Evolutionary conservation across 257 asterid genomes (phyloP), one percentile per base, ranked within the genome.

Genomic region (Cynanchum wilfordii): DNA sequence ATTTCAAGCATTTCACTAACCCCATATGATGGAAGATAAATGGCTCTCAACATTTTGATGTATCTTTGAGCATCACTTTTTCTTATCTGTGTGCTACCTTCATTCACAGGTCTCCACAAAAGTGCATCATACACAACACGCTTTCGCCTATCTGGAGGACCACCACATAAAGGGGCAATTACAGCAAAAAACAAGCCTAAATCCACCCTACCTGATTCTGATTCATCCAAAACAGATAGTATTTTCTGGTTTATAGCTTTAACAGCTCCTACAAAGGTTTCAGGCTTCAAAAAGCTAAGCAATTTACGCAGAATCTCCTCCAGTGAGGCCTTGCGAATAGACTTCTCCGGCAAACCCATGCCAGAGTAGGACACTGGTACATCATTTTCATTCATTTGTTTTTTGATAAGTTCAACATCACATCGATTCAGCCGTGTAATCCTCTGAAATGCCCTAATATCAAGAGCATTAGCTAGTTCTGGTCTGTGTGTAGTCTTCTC

Each of bases 171-270:
- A 24, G 99, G 99, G 45, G 96, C 91, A 69, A 92, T 75, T 68
- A 95, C 76, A 11, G 99, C 97, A 10, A 90, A 95, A 76, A 95
- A 90, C 91, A 90, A 86, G 74, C 97, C 99, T 60, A 95, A 71
- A 85, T 95, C 99, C 44, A 95, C 89, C 77, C 97, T 77, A 10
- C 98, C 98, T 0, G 95, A 83, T 73, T 90, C 99, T 10, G 91
- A 79, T 11, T 95, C 99, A 57, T 95, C 99, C 82, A 95, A 74
- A 2, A 89, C 85, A 2, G 86, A 82, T 22, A 95, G 90, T 59
- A 95, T 87, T 82, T 89, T 95, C 93, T 85, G 92, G 89, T 92
- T 90, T 75, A 95, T 81, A 52, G 99, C 98, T 81, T 87, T 95
- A 57, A 92, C 90, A 19, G 98, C 96, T 51, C 98, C 99, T 30